Evolutionary conservation across 345 rosid genomes (phyloP).

Genomic region (Citrus mangshanensis): DNA sequence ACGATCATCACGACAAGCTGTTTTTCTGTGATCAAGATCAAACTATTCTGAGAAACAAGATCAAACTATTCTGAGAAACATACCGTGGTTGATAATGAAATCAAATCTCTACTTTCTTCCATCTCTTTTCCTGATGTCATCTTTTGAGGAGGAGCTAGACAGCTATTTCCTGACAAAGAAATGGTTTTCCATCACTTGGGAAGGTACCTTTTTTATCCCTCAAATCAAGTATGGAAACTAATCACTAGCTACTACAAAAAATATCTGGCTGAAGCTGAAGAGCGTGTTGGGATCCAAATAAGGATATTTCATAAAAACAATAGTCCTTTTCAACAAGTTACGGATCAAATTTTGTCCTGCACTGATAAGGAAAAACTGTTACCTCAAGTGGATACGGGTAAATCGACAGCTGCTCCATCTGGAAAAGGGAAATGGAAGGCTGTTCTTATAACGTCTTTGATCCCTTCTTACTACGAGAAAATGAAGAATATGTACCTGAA

Average conservation of each 20-base stretch:
- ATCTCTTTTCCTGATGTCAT: conserved; percentile 9
- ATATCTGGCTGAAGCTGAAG: conserved; percentile 3
- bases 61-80: conserved; percentile 5
- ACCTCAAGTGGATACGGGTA: background rate
- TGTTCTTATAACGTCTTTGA: conserved; percentile 9
- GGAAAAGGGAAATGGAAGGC: background rate
- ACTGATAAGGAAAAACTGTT: conserved; percentile 5
- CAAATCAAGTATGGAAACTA: conserved; percentile 7
- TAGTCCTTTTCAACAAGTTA: conserved; percentile 5
- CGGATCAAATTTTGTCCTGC: conserved; percentile 12
- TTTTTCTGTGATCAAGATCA: conserved; percentile 16
- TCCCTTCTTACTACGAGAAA: background rate
- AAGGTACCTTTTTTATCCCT: conserved; percentile 15
- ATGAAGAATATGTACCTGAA: conserved; percentile 3
- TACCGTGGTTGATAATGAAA: conserved; percentile 16
- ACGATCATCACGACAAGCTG: conserved; percentile 15
- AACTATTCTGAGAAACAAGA: conserved; percentile 5
- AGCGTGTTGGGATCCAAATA: conserved; percentile 11
- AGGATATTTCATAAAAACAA: background rate
- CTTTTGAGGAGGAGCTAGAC: conserved; percentile 4
- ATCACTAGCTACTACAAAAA: conserved; percentile 7
- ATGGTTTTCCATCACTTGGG: conserved; percentile 18
- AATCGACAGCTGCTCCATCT: background rate
- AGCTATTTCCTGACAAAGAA: conserved; percentile 17
- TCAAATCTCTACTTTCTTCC: conserved; percentile 13